Percentiles rank a stretch among this genome's conserved stretches.
phyloP scores from a whole-genome alignment of 495 filamentous ascomycete species.

The Xylaria sp. region DNA sequence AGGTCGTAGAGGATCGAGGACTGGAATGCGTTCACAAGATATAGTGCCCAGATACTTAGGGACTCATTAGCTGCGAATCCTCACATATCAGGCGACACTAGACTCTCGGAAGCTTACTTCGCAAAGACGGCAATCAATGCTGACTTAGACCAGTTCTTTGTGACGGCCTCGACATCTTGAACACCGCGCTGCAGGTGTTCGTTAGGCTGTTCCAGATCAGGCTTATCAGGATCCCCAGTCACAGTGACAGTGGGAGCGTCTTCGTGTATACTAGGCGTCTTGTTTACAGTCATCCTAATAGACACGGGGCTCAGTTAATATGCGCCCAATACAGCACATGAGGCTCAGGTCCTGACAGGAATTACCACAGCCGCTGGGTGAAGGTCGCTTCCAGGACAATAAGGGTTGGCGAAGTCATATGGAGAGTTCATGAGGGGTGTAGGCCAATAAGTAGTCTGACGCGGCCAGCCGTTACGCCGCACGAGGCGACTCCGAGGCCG shows the following conservation, averaged over 20 bases:
- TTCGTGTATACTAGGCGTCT: neutral
- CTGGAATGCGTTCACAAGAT: conserved; percentile 50
- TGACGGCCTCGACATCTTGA: conserved; percentile 42
- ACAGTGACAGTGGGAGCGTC: neutral
- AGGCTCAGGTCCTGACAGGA: neutral
- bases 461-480: neutral
- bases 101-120: conserved; percentile 17
- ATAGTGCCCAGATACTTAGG: conserved; percentile 49
- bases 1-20: conserved; percentile 44
- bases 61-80: neutral
- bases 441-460: neutral
- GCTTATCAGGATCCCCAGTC: conserved; percentile 1
- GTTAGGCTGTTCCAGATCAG: conserved; percentile 5
- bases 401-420: too few relatives aligned
- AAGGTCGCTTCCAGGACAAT: neutral
- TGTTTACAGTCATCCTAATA: neutral
- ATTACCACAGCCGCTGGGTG: neutral
- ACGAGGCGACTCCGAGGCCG: conserved; percentile 3
- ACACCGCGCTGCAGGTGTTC: conserved; percentile 41
- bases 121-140: conserved; percentile 36
- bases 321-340: neutral
- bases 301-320: neutral
- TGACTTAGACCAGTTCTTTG: conserved; percentile 40
- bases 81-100: neutral
- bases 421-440: neutral